These are phyloP conservation scores for Flagelloscypha sp. DNA, from an alignment of 768 basidiomycete genomes.

Conservation along the genomic window DNA sequence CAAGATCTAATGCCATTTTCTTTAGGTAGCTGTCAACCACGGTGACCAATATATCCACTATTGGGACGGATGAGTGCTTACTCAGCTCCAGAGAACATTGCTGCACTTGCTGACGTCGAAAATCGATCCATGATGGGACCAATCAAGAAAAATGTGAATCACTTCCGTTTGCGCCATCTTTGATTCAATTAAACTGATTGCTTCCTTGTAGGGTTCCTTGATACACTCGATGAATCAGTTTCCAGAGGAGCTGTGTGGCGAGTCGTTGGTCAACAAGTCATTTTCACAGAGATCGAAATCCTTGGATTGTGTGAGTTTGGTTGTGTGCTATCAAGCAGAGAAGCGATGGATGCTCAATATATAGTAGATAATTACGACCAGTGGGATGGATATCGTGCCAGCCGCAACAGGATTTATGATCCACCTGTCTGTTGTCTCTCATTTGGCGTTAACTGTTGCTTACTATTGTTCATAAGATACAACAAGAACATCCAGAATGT, in stretches of 20 bases:
- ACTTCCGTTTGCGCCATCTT: neutral
- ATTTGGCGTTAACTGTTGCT: too few species aligned
- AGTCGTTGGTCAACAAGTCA: slow-evolving; percentile 51
- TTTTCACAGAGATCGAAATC: slow-evolving; percentile 41
- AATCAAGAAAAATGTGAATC: slow-evolving; percentile 46
- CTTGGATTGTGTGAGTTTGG: too few species aligned
- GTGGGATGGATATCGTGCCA: slow-evolving; percentile 53
- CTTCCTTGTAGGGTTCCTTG: slow-evolving; percentile 48
- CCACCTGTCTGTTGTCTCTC: too few species aligned
- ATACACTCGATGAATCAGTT: slow-evolving; percentile 38
- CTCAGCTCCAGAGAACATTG: too few species aligned
- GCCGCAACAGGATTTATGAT: slow-evolving; percentile 43
- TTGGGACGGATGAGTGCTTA: too few species aligned
- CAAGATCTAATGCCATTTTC: neutral
- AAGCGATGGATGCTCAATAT: too few species aligned
- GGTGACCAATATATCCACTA: too few species aligned
- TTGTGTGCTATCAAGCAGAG: too few species aligned
- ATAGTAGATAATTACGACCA: slow-evolving; percentile 34
- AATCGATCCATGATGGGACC: slow-evolving; percentile 49
- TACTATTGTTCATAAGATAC: too few species aligned
- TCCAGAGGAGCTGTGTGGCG: slow-evolving; percentile 45
- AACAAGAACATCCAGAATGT: slow-evolving; percentile 44
- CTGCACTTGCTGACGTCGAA: slow-evolving; percentile 30
- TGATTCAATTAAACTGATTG: neutral
- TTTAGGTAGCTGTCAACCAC: slow-evolving; percentile 41